Conservation (phyloP, 371 early-diverging fungal species). For the Amoeboradix gromovi region DNA sequence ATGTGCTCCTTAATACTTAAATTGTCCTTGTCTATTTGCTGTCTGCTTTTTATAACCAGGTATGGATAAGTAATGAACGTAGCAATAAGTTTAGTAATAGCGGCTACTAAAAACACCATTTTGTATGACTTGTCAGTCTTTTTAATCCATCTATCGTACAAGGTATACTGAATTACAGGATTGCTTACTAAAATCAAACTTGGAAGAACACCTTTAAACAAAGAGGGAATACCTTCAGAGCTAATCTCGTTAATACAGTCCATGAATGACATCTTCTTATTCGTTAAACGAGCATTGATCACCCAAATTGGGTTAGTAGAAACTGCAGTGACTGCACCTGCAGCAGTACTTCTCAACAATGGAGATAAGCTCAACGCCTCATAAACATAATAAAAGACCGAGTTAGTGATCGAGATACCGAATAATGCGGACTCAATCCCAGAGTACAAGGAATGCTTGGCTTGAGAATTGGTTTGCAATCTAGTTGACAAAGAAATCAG, state of each 20-base stretch:
- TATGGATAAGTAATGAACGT: slow-evolving; percentile 86
- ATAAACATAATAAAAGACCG: slow-evolving; percentile 9
- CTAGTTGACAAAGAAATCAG: too few species aligned
- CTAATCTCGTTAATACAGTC: background rate
- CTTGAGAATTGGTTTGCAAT: too few species aligned
- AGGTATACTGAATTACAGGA: slow-evolving; percentile 80
- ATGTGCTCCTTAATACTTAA: too few species aligned
- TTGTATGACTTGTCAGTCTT: too few species aligned
- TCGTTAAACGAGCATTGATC: slow-evolving; percentile 33
- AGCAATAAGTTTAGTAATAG: slow-evolving; percentile 66
- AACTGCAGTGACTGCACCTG: slow-evolving; percentile 41
- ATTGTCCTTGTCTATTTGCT: too few species aligned
- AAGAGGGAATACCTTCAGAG: slow-evolving; percentile 32
- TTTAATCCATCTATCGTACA: too few species aligned
- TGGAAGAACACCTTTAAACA: slow-evolving; percentile 1
- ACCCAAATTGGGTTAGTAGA: slow-evolving; percentile 93
- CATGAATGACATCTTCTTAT: slow-evolving; percentile 1
- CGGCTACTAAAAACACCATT: slow-evolving; percentile 83
- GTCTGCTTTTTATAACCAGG: too few species aligned
- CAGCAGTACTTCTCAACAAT: slow-evolving; percentile 10
- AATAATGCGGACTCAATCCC: slow-evolving; percentile 81
- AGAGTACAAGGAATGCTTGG: too few species aligned
- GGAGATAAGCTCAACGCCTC: background rate
- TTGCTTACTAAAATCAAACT: slow-evolving; percentile 73
- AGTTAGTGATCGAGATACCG: slow-evolving; percentile 80